A percentile compares a stretch with the other conserved stretches of the same genome.
These are phyloP conservation scores for Larix sibirica DNA, from an alignment of 83 land plant genomes.

Conservation along the genomic window DNA sequence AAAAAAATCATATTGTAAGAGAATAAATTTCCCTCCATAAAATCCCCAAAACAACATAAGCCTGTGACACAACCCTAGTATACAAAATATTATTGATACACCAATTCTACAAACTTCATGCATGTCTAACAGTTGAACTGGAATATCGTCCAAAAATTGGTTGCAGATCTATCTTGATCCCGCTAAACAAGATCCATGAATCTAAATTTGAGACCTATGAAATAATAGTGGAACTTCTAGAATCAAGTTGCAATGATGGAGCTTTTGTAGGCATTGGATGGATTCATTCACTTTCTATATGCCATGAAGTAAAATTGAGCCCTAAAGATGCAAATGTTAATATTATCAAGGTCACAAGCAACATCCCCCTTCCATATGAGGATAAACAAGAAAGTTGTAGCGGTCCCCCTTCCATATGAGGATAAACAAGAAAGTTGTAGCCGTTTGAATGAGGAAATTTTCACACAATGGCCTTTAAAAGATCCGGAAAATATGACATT, in stretches of 20 bases:
- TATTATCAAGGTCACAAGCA: too few relatives aligned
- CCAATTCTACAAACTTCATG: not conserved
- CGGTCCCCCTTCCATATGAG: too few relatives aligned
- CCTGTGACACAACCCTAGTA: not conserved
- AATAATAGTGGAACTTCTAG: not conserved
- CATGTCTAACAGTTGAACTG: not conserved
- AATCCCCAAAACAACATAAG: constrained; percentile 5
- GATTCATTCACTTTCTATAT: too few relatives aligned
- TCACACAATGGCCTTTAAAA: too few relatives aligned
- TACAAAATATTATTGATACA: not conserved
- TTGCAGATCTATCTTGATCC: not conserved
- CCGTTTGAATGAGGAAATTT: too few relatives aligned
- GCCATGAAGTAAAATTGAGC: too few relatives aligned
- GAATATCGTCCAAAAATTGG: not conserved
- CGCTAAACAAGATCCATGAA: not conserved
- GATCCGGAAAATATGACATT: too few relatives aligned
- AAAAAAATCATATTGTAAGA: not conserved
- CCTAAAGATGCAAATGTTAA: too few relatives aligned
- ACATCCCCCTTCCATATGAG: too few relatives aligned
- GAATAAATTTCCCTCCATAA: constrained; percentile 11
- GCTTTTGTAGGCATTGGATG: too few relatives aligned
- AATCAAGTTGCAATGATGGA: not conserved
- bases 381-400: too few relatives aligned
- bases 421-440: too few relatives aligned
- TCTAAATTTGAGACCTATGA: not conserved